Conservation (phyloP, 345 rosid genomes). For the Gynandropsis gynandra region DNA sequence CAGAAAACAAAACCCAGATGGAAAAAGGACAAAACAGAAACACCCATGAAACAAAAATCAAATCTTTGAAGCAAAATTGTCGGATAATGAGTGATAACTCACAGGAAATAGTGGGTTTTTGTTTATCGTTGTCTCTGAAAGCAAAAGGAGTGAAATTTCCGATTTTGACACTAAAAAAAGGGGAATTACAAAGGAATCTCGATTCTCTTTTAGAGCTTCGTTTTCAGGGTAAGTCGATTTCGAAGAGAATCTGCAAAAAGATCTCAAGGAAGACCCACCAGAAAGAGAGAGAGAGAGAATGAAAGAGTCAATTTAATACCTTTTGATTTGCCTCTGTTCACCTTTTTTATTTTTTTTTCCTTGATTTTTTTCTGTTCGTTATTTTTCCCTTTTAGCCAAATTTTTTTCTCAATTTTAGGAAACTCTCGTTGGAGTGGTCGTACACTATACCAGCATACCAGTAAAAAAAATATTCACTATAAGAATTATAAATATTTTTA, state of each 20-base stretch:
- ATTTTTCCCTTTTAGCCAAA: too few relatives aligned
- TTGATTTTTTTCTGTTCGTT: neutral
- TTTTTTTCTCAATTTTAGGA: too few relatives aligned
- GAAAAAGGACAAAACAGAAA: slow-evolving; percentile 17
- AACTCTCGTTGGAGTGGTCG: too few relatives aligned
- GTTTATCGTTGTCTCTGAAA: neutral
- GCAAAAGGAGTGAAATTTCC: slow-evolving; percentile 11
- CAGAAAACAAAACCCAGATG: slow-evolving; percentile 21
- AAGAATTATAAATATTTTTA: too few relatives aligned
- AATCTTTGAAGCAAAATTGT: slow-evolving; percentile 3
- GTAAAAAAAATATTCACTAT: too few relatives aligned
- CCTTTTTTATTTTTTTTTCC: neutral
- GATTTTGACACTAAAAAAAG: slow-evolving; percentile 3
- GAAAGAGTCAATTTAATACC: neutral
- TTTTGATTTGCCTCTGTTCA: neutral
- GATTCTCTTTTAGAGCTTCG: slow-evolving; percentile 16
- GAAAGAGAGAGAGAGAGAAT: neutral
- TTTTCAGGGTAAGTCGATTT: slow-evolving; percentile 12
- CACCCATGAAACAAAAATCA: slow-evolving; percentile 29
- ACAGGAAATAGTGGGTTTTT: slow-evolving; percentile 28
- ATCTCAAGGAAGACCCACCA: slow-evolving; percentile 24
- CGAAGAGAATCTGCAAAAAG: slow-evolving; percentile 20
- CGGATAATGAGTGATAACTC: slow-evolving; percentile 25
- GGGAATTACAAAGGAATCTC: slow-evolving; percentile 7
- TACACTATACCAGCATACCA: too few relatives aligned